These are phyloP conservation scores for Gossypium australe DNA, from an alignment of 345 rosid genomes.

Conservation along the genomic window DNA sequence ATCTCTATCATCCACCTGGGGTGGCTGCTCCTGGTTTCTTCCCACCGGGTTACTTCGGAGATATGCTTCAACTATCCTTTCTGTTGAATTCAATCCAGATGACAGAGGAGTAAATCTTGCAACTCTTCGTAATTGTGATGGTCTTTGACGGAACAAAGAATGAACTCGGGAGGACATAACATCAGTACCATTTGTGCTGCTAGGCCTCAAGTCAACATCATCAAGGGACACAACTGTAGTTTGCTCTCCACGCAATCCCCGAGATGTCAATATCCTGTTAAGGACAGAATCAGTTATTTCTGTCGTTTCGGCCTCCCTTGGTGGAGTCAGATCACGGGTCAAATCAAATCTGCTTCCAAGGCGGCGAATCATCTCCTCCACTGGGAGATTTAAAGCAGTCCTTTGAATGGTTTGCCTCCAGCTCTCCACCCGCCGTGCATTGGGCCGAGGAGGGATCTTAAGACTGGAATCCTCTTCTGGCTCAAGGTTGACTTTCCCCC, in stretches of 20 bases:
- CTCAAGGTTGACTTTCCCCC: conserved; percentile 49
- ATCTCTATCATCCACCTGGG: conserved; percentile 69
- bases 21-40: conserved; percentile 73
- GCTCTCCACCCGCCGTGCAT: conserved; percentile 76
- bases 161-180: conserved; percentile 46
- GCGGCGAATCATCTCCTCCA: conserved; percentile 82
- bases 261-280: conserved; percentile 61
- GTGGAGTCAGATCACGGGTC: conserved; percentile 42
- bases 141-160: conserved; percentile 23
- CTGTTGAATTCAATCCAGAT: conserved; percentile 45
- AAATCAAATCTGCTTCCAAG: conserved; percentile 65
- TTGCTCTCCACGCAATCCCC: conserved; percentile 74
- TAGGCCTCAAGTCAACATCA: conserved; percentile 44
- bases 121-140: conserved; percentile 51
- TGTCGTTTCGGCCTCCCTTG: conserved; percentile 43
- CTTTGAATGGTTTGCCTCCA: conserved; percentile 77
- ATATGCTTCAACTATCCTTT: conserved; percentile 19
- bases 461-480: conserved; percentile 51
- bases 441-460: conserved; percentile 78
- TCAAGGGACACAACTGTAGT: conserved; percentile 37
- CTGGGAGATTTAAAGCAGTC: conserved; percentile 51
- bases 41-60: conserved; percentile 43
- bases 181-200: conserved; percentile 43
- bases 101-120: conserved; percentile 40
- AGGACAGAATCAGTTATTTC: conserved; percentile 47